Evolutionary conservation across 1,284 basidiomycete genomes (phyloP), one percentile per base, ranked within the genome.

Genomic region (Mycosarcoma mackinlayi): DNA sequence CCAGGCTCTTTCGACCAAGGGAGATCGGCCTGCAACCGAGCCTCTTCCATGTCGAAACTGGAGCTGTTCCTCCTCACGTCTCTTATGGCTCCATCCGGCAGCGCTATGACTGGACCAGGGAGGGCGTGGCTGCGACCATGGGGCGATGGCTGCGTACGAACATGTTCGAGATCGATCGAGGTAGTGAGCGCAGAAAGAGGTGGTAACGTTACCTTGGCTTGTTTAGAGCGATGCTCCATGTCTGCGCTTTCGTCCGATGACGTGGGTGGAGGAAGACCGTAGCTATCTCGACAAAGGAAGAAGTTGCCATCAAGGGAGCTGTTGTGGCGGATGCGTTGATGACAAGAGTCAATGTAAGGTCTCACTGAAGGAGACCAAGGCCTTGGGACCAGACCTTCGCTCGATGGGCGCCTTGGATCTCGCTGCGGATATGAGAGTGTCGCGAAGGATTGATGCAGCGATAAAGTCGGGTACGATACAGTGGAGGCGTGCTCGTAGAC

Each of bases 101-200:
- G 33, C 4, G 13, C 13, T 16, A n/a, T 28, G 16, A 19, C 23
- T 16, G 38, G 19, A n/a, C n/a, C n/a, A 27, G 28, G 25, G 33
- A 7, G 28, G 28, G 16, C 13, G 27, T 49, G 27, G 27, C 40
- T n/a, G 10, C 30, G 33, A 5, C 35, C 37, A 21, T 24, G 35
- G 18, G 11, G 11, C 0, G 39, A 19, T 16, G 38, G n/a, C 14
- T 30, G 23, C 4, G 60, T 48, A 30, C 44, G 40, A 24, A 44
- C 39, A n/a, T 44, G 45, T 19, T 49, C 66, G 9, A 38, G 40
- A 23, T 45, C 52, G 41, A 64, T 51, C 30, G 66, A 63, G 14
- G 52, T 37, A 11, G 66, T 70, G 23, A 70, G 60, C 23, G 61
- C 46, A 7, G 66, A 65, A 14, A 70, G 56, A 19, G 66, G 66